Base-by-base conservation (phyloP, 768 basidiomycete genomes). In the Roridomyces roridus region DNA sequence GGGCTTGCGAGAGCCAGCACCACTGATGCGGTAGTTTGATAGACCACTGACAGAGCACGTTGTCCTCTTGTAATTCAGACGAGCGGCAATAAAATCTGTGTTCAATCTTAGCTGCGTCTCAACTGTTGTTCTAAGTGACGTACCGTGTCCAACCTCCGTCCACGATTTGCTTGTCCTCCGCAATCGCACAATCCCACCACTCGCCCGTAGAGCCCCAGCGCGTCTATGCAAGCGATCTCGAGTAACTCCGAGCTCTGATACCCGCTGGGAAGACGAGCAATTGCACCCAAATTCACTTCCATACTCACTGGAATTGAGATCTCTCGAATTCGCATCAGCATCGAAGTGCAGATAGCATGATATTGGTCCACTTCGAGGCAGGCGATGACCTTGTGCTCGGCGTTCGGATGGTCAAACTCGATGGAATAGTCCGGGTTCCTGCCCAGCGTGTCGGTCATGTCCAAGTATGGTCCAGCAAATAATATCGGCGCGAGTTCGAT, bases 91-190 rank as follows among this genome's bases (percentile, higher is more conserved):
- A 3, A 3, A 21, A 1, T 5, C 21, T 12, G 24, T 5, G 17
- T 4, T 26, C 12, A 15, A 31, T 15, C 29, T 28, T 26, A 49
- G 18, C 23, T 18, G 28, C 6, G n/a, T n/a, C n/a, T n/a, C 11
- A 25, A 10, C 31, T 29, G 34, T n/a, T n/a, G 2, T 18, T 6
- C 25, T 2, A 20, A 46, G 24, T 46, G 21, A 46, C 34, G 17
- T 53, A 53, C 52, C 52, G 44, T 4, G 25, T 53, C 52, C 52
- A 53, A n/a, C 25, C 43, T 23, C 42, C 31, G 3, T 15, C 25
- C 52, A 29, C 29, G 17, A 36, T 21, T 3, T n/a, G n/a, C n/a
- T n/a, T n/a, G n/a, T 39, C 12, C 23, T 25, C 44, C 9, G 2
- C 36, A 12, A 10, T 11, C 17, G 10, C 31, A 23, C 23, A 8